Evolutionary conservation across 2,329 filamentous ascomycete genomes (phyloP), one percentile per base, ranked within the genome.

Genomic region (Bisporella sp.): DNA sequence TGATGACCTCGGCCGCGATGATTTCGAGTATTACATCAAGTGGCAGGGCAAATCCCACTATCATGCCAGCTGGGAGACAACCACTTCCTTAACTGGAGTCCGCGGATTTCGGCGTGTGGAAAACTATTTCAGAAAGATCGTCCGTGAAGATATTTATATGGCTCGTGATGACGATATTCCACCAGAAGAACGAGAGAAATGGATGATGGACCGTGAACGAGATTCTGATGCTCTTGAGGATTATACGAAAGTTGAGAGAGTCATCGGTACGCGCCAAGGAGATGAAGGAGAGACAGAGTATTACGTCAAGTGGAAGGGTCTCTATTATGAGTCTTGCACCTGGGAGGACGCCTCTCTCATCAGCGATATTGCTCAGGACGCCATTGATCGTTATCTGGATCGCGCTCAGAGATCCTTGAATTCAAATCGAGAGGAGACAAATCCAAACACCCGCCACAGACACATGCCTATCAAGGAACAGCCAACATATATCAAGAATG

Each of bases 41-140:
- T 99, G 95, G 93, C 89, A 96, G 69, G 89, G 85, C 58, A 89
- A 90, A 69, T 95, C 93, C 8, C 90, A 99, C 66, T 84, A 95
- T 60, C 93, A 99, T 71, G 88, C 95, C 50, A 95, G 90, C 0
- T 99, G 93, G 92, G 91, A 97, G 68, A 84, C 83, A 0, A 84
- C 85, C 52, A 83, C 88, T 49, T 79, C 75, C 21, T 79, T 96
- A 31, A 77, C 81, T 29, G 79, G 83, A n/a, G 86, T 85, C 64
- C 88, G 89, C 55, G 92, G 93, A 54, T 85, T 85, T 58, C 87
- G 91, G 45, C 90, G 91, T 52, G 77, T 99, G 6, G 93, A 97
- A 64, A 99, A 99, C 66, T 99, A 97, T 72, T 91, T 88, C 69
- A 84, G 85, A 61, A 95, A 91, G 66, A 75, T 86, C 40, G 82